These are phyloP conservation scores for Eutreptiella sp. DNA, from an alignment of 208 protist genomes.

Conservation along the genomic window DNA sequence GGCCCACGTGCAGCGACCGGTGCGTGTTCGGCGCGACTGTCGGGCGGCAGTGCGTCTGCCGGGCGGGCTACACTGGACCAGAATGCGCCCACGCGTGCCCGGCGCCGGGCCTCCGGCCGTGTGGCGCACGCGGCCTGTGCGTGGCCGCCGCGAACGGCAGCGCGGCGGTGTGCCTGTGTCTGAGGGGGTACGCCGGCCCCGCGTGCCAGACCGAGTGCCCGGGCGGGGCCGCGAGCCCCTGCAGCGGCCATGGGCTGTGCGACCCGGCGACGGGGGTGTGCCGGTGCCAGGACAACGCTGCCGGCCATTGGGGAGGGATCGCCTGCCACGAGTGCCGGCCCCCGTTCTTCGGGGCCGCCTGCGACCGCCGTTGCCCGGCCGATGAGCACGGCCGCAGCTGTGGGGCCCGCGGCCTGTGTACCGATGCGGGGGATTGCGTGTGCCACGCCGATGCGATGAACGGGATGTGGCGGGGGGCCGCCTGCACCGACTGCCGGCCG, in stretches of 20 bases:
- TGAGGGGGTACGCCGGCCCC: slow-evolving; percentile 16
- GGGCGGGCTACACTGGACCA: neutral
- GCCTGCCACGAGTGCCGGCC: slow-evolving; percentile 10
- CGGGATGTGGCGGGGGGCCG: neutral
- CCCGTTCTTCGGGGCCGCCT: neutral
- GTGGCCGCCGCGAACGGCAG: neutral
- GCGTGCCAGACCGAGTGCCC: slow-evolving; percentile 17
- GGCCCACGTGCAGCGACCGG: slow-evolving; percentile 2
- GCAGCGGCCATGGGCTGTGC: slow-evolving; percentile 28
- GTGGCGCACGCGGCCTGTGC: neutral
- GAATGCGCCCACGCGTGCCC: neutral
- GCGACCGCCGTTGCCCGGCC: neutral
- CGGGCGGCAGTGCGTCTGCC: slow-evolving; percentile 10
- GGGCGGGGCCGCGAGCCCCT: slow-evolving; percentile 11
- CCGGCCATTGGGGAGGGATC: slow-evolving; percentile 21
- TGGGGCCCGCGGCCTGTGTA: neutral
- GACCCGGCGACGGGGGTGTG: slow-evolving; percentile 15
- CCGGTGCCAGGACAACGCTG: slow-evolving; percentile 7
- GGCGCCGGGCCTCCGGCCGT: slow-evolving; percentile 1
- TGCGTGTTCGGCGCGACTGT: slow-evolving; percentile 2
- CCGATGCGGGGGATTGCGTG: neutral
- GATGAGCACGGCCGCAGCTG: neutral
- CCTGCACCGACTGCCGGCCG: neutral
- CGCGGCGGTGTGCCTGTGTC: neutral
- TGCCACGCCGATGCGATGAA: neutral